Evolutionary conservation across 805 yeast species (phyloP).

Genomic region (Lipomyces oligophaga): DNA sequence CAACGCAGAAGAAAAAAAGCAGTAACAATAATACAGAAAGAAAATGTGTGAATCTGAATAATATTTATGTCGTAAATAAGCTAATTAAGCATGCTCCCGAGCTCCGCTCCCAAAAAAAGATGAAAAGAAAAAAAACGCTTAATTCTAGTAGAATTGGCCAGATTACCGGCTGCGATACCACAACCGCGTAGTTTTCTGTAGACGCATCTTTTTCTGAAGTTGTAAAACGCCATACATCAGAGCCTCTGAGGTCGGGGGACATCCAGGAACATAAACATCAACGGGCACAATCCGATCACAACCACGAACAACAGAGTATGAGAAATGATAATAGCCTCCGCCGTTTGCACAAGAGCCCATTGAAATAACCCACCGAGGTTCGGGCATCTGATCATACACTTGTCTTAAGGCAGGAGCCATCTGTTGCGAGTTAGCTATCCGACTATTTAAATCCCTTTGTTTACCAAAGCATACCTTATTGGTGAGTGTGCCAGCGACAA

Average conservation of each 20-base stretch:
- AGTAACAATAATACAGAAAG: no score
- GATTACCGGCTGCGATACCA: slow-evolving; percentile 29
- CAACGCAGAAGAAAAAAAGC: no score
- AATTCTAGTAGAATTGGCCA: no score
- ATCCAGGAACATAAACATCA: slow-evolving; percentile 87
- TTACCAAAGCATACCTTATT: slow-evolving; percentile 47
- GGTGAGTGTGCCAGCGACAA: slow-evolving; percentile 87
- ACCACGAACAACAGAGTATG: slow-evolving; percentile 84
- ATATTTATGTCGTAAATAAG: no score
- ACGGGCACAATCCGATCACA: slow-evolving; percentile 87
- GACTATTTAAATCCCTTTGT: no score
- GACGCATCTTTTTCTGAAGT: slow-evolving; percentile 85
- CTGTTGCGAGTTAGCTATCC: slow-evolving; percentile 24
- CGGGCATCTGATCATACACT: slow-evolving; percentile 92
- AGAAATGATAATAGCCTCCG: slow-evolving; percentile 88
- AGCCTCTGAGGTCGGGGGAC: slow-evolving; percentile 90
- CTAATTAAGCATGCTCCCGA: no score
- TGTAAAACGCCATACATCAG: slow-evolving; percentile 87
- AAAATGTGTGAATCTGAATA: no score
- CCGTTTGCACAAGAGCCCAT: slow-evolving; percentile 96
- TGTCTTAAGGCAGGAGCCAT: slow-evolving; percentile 93
- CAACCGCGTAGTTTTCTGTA: slow-evolving; percentile 72
- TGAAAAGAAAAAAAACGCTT: no score
- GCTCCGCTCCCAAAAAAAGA: no score
- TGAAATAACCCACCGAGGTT: slow-evolving; percentile 89